phyloP scores from a whole-genome alignment of 2,329 filamentous ascomycete genomes.

The Fusarium pseudoanthophilum region DNA sequence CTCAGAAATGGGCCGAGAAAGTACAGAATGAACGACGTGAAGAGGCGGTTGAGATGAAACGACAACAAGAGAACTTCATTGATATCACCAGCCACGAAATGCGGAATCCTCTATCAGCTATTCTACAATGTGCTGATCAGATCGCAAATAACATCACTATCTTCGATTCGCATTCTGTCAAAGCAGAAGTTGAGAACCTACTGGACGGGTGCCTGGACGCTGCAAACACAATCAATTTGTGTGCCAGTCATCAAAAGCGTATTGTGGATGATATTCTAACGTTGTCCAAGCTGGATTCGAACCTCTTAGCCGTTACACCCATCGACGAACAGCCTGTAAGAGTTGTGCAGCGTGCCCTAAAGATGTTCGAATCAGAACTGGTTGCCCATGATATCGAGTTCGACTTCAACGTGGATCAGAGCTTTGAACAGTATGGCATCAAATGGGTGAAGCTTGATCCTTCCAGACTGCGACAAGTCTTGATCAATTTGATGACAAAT shows the following conservation, averaged over 20 bases:
- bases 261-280: constrained; percentile 76
- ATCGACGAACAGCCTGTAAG: constrained; percentile 75
- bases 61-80: constrained; percentile 77
- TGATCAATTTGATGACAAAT: constrained; percentile 80
- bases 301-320: constrained; percentile 75
- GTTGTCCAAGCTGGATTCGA: constrained; percentile 76
- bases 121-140: constrained; percentile 81
- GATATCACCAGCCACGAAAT: constrained; percentile 81
- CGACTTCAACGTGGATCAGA: constrained; percentile 74
- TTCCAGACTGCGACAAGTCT: constrained; percentile 76
- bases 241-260: constrained; percentile 80
- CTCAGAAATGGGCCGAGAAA: constrained; percentile 86
- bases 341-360: constrained; percentile 74
- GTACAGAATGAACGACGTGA: constrained; percentile 81
- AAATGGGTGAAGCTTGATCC: constrained; percentile 82
- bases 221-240: constrained; percentile 83
- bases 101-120: constrained; percentile 79
- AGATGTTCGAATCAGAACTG: constrained; percentile 84
- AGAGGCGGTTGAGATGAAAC: constrained; percentile 83
- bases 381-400: constrained; percentile 77
- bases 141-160: constrained; percentile 65
- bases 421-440: constrained; percentile 71
- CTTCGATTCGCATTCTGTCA: constrained; percentile 51
- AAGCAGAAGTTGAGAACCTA: constrained; percentile 59
- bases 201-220: constrained; percentile 73